Conservation (phyloP, 2,329 filamentous ascomycete genomes). For the Pseudovirgaria hyperparasitica region DNA sequence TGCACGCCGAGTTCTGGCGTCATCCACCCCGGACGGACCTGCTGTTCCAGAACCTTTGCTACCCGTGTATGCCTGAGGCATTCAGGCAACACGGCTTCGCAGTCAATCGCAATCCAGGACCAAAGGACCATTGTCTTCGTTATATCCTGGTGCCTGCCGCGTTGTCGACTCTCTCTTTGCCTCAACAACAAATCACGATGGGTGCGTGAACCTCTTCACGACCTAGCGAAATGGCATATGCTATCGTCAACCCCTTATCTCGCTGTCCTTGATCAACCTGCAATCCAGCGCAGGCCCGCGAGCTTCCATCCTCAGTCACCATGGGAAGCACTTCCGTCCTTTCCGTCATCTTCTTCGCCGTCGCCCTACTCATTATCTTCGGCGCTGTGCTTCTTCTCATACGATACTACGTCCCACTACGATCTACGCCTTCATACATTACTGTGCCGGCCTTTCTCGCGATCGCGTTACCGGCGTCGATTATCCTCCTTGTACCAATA, state of each 20-base stretch:
- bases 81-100: no score
- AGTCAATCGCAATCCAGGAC: no score
- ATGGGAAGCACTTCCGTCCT: slow-evolving; percentile 52
- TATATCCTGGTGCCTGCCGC: no score
- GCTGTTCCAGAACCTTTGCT: no score
- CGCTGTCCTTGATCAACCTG: slow-evolving; percentile 3
- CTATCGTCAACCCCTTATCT: slow-evolving; percentile 1
- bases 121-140: no score
- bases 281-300: slow-evolving; percentile 9
- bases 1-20: no score
- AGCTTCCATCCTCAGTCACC: slow-evolving; percentile 6
- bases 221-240: slow-evolving; percentile 3
- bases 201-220: slow-evolving; percentile 8
- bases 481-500: slow-evolving; percentile 85
- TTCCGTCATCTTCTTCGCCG: slow-evolving; percentile 64
- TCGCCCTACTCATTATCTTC: slow-evolving; percentile 63
- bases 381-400: slow-evolving; percentile 69
- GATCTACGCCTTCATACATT: slow-evolving; percentile 80
- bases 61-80: no score
- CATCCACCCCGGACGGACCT: no score
- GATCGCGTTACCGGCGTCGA: slow-evolving; percentile 82
- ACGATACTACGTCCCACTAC: slow-evolving; percentile 80
- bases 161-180: no score
- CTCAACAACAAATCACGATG: no score
- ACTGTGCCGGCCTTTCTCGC: slow-evolving; percentile 89